A percentile compares a stretch with the other conserved stretches of the same genome.
phyloP scores from a whole-genome alignment of 345 rosid species.

The Syzygium jambos region DNA sequence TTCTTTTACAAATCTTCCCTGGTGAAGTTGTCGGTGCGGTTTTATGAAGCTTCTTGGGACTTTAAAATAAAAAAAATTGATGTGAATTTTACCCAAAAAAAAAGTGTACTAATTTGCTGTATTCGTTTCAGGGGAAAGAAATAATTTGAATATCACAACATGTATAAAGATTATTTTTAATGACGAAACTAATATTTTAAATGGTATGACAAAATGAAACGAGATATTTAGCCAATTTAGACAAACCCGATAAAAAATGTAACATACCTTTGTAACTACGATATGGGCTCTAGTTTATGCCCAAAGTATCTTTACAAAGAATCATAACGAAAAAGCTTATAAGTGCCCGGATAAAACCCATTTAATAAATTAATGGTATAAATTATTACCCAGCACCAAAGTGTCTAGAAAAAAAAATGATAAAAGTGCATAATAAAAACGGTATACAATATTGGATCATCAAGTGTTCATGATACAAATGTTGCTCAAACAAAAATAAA shows the following conservation, averaged over 20 bases:
- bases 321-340: background rate
- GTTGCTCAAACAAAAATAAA: background rate
- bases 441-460: background rate
- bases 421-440: background rate
- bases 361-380: background rate
- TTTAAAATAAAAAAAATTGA: no score
- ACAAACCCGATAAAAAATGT: background rate
- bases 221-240: background rate
- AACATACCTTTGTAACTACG: background rate
- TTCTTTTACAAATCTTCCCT: no score
- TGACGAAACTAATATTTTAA: background rate
- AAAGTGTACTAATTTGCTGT: no score
- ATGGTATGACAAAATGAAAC: background rate
- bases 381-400: background rate
- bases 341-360: background rate
- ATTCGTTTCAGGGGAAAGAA: no score
- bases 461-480: background rate
- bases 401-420: background rate
- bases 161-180: background rate
- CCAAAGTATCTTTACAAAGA: background rate
- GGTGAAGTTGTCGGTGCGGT: no score
- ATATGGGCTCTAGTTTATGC: background rate
- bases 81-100: no score
- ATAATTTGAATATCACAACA: background rate
- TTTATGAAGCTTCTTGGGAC: no score